These are phyloP conservation scores for Tricholoma hemisulphureum DNA, from an alignment of 768 basidiomycete genomes.

Conservation along the genomic window DNA sequence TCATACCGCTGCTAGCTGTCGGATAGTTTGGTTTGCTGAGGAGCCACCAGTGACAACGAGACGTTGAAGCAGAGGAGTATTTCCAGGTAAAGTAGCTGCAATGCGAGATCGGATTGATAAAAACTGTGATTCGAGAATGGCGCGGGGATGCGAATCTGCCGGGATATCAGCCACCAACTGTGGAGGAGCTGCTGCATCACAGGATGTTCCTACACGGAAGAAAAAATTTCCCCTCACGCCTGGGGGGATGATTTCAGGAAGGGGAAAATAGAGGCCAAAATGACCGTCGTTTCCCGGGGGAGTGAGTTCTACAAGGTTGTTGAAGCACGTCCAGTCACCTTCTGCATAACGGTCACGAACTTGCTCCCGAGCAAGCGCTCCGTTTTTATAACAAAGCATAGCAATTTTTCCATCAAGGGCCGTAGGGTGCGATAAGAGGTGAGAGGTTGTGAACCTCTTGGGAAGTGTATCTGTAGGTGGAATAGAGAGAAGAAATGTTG, in stretches of 20 bases:
- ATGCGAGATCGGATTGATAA: conserved; percentile 77
- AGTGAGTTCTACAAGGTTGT: conserved; percentile 54
- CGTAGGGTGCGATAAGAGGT: conserved; percentile 71
- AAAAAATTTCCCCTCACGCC: conserved; percentile 70
- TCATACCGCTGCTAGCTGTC: conserved; percentile 62
- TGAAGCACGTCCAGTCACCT: conserved; percentile 67
- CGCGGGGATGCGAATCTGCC: conserved; percentile 56
- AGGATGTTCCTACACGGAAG: conserved; percentile 41
- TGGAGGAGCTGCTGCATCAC: conserved; percentile 22
- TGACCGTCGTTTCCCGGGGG: conserved; percentile 58
- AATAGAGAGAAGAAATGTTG: conserved; percentile 78
- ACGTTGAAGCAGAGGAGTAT: conserved; percentile 51
- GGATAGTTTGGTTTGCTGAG: conserved; percentile 68
- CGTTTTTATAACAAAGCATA: conserved; percentile 93
- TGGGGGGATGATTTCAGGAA: conserved; percentile 86
- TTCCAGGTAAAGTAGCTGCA: conserved; percentile 17
- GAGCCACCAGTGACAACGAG: conserved; percentile 81
- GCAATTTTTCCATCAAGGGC: conserved; percentile 65
- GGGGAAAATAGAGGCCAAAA: conserved; percentile 77
- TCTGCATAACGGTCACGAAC: conserved; percentile 65
- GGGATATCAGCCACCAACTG: conserved; percentile 38
- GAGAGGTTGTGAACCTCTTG: conserved; percentile 70
- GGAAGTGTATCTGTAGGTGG: conserved; percentile 64
- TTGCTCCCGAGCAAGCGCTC: conserved; percentile 76
- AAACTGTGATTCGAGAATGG: conserved; percentile 83